Percentiles rank a stretch among this genome's conserved stretches.
phyloP scores from a whole-genome alignment of 139 green algal genomes.

The Micromonas commoda region DNA sequence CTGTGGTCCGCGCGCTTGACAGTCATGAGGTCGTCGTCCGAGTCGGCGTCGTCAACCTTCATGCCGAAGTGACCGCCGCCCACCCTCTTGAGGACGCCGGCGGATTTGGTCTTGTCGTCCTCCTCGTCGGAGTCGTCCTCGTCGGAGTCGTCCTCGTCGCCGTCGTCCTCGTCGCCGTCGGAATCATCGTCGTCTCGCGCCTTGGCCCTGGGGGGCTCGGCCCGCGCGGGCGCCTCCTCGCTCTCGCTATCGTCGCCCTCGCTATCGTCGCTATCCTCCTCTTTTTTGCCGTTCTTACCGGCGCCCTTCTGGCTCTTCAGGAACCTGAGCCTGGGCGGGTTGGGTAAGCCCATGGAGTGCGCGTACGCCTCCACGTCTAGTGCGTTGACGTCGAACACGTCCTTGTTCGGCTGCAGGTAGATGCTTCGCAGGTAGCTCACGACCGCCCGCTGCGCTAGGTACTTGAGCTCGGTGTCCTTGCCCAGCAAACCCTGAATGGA shows the following conservation, averaged over 20 bases:
- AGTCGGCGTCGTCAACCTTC: conserved; percentile 7
- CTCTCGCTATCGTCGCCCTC: conserved; percentile 16
- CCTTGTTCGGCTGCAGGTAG: conserved; percentile 68
- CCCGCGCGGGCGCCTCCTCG: too few species aligned
- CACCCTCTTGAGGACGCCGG: neutral
- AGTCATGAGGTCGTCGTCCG: conserved; percentile 19
- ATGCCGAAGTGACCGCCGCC: conserved; percentile 11
- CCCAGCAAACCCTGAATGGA: conserved; percentile 71
- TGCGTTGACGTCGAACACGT: conserved; percentile 19
- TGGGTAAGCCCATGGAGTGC: conserved; percentile 14
- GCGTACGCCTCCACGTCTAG: conserved; percentile 12
- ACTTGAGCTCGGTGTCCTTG: conserved; percentile 78
- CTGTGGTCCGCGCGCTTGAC: conserved; percentile 7
- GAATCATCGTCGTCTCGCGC: conserved; percentile 27
- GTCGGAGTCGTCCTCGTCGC: conserved; percentile 22
- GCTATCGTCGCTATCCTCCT: conserved; percentile 3
- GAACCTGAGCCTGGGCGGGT: conserved; percentile 16
- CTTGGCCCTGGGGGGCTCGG: too few species aligned
- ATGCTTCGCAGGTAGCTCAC: conserved; percentile 80
- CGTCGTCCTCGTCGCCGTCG: conserved; percentile 3
- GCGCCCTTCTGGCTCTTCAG: conserved; percentile 1
- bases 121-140: conserved; percentile 15
- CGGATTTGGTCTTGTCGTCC: neutral
- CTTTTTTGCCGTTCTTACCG: conserved; percentile 1
- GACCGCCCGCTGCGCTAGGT: conserved; percentile 75